phyloP scores from a whole-genome alignment of 2,329 filamentous ascomycete species.

The Fusarium sp. region DNA sequence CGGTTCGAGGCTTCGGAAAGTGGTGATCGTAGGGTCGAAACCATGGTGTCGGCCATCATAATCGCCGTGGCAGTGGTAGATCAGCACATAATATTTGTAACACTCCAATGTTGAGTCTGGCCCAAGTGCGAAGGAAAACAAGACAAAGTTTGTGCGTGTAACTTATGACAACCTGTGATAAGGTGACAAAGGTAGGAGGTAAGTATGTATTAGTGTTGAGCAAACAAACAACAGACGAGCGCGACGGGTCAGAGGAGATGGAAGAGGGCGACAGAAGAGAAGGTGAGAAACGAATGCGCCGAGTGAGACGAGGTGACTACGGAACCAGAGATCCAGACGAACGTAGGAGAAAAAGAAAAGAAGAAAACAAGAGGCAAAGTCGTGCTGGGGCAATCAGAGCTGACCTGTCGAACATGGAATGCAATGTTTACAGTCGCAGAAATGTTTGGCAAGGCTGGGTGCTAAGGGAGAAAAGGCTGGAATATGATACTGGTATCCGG shows the following conservation, averaged over 20 bases:
- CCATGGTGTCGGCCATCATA: slow-evolving; percentile 50
- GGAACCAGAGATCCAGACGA: slow-evolving; percentile 18
- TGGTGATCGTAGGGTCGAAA: slow-evolving; percentile 53
- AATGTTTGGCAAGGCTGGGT: slow-evolving; percentile 43
- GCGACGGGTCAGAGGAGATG: slow-evolving; percentile 9
- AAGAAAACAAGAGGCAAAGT: slow-evolving; percentile 35
- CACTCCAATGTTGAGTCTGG: slow-evolving; percentile 17
- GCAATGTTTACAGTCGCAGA: slow-evolving; percentile 47
- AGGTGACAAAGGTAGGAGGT: background rate
- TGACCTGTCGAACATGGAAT: slow-evolving; percentile 40
- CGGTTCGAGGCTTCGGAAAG: slow-evolving; percentile 61
- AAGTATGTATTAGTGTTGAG: slow-evolving; percentile 12
- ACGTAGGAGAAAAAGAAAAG: slow-evolving; percentile 21
- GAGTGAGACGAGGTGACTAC: slow-evolving; percentile 16
- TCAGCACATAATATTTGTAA: slow-evolving; percentile 53
- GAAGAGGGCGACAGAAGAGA: slow-evolving; percentile 25
- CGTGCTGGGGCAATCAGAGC: slow-evolving; percentile 20
- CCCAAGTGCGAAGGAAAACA: slow-evolving; percentile 22
- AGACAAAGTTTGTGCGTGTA: slow-evolving; percentile 21
- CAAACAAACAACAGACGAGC: slow-evolving; percentile 21
- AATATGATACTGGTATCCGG: slow-evolving; percentile 29
- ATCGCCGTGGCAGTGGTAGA: slow-evolving; percentile 35
- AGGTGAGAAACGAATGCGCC: slow-evolving; percentile 22
- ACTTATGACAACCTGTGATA: background rate
- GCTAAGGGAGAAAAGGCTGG: slow-evolving; percentile 37